Evolutionary conservation across 1,284 basidiomycete species (phyloP).

Genomic region (Ustanciosporium gigantosporum): DNA sequence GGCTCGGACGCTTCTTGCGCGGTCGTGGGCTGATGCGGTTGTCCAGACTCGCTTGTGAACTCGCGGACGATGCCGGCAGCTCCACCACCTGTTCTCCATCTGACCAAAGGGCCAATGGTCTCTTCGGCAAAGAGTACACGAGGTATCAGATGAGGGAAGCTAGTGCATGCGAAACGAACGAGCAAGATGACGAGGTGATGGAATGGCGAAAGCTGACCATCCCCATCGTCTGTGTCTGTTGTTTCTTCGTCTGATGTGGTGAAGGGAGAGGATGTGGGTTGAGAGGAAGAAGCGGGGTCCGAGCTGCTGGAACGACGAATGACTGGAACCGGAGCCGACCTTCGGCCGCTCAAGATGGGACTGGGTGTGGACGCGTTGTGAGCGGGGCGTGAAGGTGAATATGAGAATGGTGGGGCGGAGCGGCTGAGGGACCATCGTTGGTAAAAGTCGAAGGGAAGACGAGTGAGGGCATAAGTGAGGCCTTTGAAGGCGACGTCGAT

Average conservation of each 20-base stretch:
- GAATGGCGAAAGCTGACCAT: constrained; percentile 46
- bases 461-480: constrained; percentile 30
- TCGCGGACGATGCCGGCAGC: constrained; percentile 40
- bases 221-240: constrained; percentile 12
- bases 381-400: neutral
- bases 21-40: neutral
- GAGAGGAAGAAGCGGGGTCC: neutral
- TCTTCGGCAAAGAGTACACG: constrained; percentile 56
- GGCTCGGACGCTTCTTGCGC: neutral
- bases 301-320: neutral
- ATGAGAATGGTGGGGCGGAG: constrained; percentile 6
- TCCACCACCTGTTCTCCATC: constrained; percentile 57
- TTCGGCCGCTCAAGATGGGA: neutral
- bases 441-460: constrained; percentile 40
- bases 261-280: neutral
- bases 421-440: constrained; percentile 40
- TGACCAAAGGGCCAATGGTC: constrained; percentile 56
- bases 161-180: constrained; percentile 50
- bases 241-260: constrained; percentile 17
- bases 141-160: constrained; percentile 55
- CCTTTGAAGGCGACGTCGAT: constrained; percentile 50
- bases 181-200: constrained; percentile 53
- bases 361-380: neutral
- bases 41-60: constrained; percentile 19
- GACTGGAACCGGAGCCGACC: neutral